These are phyloP conservation scores for Claviceps capensis DNA, from an alignment of 2,329 filamentous ascomycete species.

Conservation along the genomic window DNA sequence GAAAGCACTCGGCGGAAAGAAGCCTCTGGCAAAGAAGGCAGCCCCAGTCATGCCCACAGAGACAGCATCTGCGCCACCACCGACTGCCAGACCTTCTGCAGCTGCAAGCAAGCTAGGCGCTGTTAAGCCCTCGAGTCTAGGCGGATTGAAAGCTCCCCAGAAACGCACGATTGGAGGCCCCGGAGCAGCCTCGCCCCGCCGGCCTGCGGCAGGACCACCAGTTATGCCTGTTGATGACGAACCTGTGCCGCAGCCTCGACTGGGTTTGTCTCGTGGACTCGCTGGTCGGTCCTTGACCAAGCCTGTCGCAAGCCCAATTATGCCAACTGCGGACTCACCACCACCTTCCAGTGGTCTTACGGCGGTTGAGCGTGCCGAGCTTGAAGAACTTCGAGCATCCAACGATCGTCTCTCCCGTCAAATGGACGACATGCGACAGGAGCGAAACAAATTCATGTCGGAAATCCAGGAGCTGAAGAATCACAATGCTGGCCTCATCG, in stretches of 20 bases:
- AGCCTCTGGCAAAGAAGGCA: constrained; percentile 31
- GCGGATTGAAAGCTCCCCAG: constrained; percentile 46
- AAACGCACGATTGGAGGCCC: constrained; percentile 39
- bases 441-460: constrained; percentile 67
- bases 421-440: constrained; percentile 68
- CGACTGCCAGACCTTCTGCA: constrained; percentile 37
- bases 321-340: constrained; percentile 39
- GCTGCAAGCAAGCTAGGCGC: constrained; percentile 39
- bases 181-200: constrained; percentile 38
- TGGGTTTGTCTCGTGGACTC: constrained; percentile 63
- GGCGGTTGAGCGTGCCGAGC: constrained; percentile 75
- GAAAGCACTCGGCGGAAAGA: constrained; percentile 31
- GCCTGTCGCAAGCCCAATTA: constrained; percentile 40
- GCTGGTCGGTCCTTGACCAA: constrained; percentile 77
- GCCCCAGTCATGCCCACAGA: constrained; percentile 29
- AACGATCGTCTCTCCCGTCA: constrained; percentile 66
- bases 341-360: constrained; percentile 52
- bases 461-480: constrained; percentile 92
- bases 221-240: constrained; percentile 44
- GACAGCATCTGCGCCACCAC: constrained; percentile 41
- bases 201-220: constrained; percentile 32
- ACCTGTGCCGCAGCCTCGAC: constrained; percentile 43
- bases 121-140: constrained; percentile 36
- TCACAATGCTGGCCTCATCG: constrained; percentile 90
- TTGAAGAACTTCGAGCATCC: constrained; percentile 74